Evolutionary conservation across 2,329 filamentous ascomycete genomes (phyloP).

Genomic region (Neofusicoccum sp.): DNA sequence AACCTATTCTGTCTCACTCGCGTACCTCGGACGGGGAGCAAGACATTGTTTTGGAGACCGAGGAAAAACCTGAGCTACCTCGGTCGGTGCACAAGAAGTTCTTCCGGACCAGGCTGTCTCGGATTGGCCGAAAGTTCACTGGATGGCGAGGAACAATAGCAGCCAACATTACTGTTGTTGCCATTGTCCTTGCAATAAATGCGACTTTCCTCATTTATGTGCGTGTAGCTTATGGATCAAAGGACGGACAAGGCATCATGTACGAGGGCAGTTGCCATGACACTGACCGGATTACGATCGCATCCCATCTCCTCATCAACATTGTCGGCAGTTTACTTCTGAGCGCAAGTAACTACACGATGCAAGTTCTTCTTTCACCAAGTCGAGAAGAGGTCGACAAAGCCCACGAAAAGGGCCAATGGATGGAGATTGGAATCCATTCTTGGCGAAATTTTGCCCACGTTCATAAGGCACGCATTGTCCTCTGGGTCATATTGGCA

Average conservation of each 20-base stretch:
- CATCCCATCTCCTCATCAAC: conserved; percentile 51
- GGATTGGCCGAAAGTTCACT: not conserved
- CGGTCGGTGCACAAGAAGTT: too few species aligned
- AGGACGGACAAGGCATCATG: not conserved
- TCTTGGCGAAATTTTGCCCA: conserved; percentile 39
- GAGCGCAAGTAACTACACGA: conserved; percentile 51
- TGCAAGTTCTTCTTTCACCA: conserved; percentile 53
- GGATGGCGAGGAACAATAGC: not conserved
- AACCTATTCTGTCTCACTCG: too few species aligned
- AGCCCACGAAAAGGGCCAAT: conserved; percentile 44
- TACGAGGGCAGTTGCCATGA: not conserved
- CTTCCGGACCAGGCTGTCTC: too few species aligned
- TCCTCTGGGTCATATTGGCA: conserved; percentile 30
- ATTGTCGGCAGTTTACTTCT: conserved; percentile 46
- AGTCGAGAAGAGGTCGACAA: conserved; percentile 51
- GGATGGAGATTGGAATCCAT: conserved; percentile 49
- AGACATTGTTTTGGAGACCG: too few species aligned
- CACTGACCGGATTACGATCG: not conserved
- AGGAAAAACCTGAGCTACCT: too few species aligned
- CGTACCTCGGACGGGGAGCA: too few species aligned
- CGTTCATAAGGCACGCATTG: conserved; percentile 26
- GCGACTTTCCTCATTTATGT: not conserved
- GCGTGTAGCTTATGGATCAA: not conserved
- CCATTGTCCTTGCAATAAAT: not conserved
- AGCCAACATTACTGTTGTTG: not conserved